phyloP scores from a whole-genome alignment of 495 filamentous ascomycete genomes.

The Penicillium taxi region DNA sequence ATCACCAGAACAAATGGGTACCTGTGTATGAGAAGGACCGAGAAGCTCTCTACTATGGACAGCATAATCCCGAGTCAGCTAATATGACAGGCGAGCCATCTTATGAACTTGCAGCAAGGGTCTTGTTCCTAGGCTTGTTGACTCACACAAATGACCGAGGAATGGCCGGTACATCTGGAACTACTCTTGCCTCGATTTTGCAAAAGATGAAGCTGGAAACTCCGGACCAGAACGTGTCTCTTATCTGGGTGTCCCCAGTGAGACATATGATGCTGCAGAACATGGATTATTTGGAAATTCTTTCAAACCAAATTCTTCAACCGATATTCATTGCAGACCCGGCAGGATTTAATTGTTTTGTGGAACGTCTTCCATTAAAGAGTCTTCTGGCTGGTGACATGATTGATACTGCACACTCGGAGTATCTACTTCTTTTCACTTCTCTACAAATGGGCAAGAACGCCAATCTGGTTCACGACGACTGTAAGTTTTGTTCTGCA shows the following conservation, averaged over 20 bases:
- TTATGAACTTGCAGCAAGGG: constrained; percentile 17
- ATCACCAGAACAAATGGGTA: constrained; percentile 23
- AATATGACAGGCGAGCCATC: constrained; percentile 5
- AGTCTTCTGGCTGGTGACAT: constrained; percentile 35
- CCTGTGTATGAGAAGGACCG: constrained; percentile 26
- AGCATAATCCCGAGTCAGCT: constrained; percentile 7
- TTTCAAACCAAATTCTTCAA: constrained; percentile 67
- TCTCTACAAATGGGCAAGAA: constrained; percentile 75
- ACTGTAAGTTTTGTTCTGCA: constrained; percentile 41
- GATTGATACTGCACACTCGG: constrained; percentile 35
- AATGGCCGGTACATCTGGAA: constrained; percentile 56
- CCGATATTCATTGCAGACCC: constrained; percentile 57
- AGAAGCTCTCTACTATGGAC: constrained; percentile 19
- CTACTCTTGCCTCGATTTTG: constrained; percentile 53
- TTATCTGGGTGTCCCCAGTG: constrained; percentile 31
- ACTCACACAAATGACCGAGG: constrained; percentile 41
- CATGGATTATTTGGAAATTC: constrained; percentile 50
- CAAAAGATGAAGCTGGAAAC: constrained; percentile 31
- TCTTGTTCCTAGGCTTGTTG: constrained; percentile 33
- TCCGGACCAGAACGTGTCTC: constrained; percentile 9
- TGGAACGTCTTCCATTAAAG: constrained; percentile 40
- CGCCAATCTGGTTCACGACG: constrained; percentile 63
- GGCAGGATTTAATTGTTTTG: constrained; percentile 46
- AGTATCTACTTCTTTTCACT: constrained; percentile 55
- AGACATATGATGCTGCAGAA: constrained; percentile 37